Evolutionary conservation across 2,329 filamentous ascomycete genomes (phyloP), one percentile per base, ranked within the genome.

Genomic region (Colletotrichum theobromicola): DNA sequence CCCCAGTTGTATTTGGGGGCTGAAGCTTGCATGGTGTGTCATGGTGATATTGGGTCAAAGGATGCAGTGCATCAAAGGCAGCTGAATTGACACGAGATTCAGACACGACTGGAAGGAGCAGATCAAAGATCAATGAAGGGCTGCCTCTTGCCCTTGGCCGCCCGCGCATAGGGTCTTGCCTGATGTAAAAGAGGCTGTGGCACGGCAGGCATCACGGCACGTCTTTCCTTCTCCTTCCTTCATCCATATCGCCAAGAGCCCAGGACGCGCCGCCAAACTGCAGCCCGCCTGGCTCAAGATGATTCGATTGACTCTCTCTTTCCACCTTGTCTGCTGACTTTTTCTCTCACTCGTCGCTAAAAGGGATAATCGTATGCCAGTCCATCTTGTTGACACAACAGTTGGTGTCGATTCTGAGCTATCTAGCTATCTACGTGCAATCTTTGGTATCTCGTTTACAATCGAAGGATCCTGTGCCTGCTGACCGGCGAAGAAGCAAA

Each of bases 401-500:
- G 7, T 62, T 21, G 10, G 32, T 18, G 34, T 50, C 65, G 5
- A 58, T 72, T 70, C 60, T 65, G 8, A 65, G 53, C 60, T 46
- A 60, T n/a, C 71, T 74, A 71, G 53, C 60, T 61, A 60, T 26
- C 60, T 74, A 74, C 30, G 15, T 35, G 30, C 67, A 65, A 28
- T 37, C 18, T 32, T 37, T 74, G 60, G 67, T 74, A 74, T 71
- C 60, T 70, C 21, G n/a, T 15, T 46, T 35, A 55, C 30, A 24
- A 32, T 24, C 26, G 26, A 73, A 37, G 26, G 18, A 46, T 34
- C 16, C 28, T 13, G 28, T 63, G 34, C n/a, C 65, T 37, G 21
- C 37, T 35, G 28, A 24, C 26, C 21, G 37, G 34, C 8, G 26
- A 60, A 70, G 13, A 53, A 37, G 21, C 60, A 60, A 42, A 24